A percentile compares a stretch with the other conserved stretches of the same genome.
Evolutionary conservation across 2,329 filamentous ascomycete species (phyloP).

Genomic region (Corinectria fuckeliana): DNA sequence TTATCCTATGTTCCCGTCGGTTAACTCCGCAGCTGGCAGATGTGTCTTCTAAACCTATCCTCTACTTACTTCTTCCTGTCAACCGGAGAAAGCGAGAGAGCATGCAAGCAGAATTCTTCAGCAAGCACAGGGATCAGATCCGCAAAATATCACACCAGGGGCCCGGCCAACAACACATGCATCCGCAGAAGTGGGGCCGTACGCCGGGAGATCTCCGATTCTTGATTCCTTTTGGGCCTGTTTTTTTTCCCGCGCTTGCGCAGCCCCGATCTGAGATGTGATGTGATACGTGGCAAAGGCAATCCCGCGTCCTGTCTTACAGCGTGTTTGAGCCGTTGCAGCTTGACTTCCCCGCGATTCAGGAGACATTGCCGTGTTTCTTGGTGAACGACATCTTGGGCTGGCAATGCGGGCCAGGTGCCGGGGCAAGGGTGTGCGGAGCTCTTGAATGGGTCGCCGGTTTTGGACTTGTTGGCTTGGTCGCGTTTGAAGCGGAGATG

Average conservation of each 20-base stretch:
- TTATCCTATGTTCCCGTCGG: background rate
- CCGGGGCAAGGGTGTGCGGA: too few relatives aligned
- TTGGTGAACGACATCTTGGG: slow-evolving; percentile 11
- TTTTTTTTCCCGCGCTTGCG: background rate
- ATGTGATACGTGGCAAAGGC: background rate
- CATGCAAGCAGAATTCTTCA: background rate
- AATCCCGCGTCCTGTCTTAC: background rate
- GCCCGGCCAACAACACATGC: background rate
- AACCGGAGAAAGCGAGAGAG: background rate
- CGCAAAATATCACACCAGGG: background rate
- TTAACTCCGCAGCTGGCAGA: background rate
- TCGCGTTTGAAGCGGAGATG: background rate
- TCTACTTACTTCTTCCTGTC: too few relatives aligned
- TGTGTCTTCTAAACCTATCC: background rate
- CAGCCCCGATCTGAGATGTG: background rate
- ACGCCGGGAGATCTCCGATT: background rate
- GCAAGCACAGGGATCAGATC: background rate
- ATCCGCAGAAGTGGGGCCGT: background rate
- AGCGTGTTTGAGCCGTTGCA: background rate
- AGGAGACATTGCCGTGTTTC: background rate
- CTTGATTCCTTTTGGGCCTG: background rate
- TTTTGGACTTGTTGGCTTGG: background rate
- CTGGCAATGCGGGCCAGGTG: slow-evolving; percentile 1
- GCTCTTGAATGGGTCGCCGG: background rate
- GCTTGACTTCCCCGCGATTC: background rate